phyloP scores from a whole-genome alignment of 208 protist genomes.

The Cochliopodium minus region DNA sequence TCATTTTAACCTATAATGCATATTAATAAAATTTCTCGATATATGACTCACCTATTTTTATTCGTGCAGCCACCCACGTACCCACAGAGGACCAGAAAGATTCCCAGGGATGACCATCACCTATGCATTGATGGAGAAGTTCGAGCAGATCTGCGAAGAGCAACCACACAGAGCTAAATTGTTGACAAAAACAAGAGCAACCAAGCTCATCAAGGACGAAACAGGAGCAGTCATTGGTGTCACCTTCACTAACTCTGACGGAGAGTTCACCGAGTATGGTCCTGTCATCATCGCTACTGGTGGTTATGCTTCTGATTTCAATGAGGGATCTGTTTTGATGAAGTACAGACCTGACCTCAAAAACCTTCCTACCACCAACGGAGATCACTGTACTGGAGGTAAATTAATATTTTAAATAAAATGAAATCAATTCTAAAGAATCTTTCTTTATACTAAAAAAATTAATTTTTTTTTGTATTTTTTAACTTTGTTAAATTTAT shows the following conservation, averaged over 20 bases:
- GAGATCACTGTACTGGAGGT: constrained; percentile 43
- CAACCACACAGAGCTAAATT: constrained; percentile 24
- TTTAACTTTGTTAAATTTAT: constrained; percentile 13
- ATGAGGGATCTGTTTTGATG: constrained; percentile 34
- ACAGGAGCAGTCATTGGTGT: constrained; percentile 38
- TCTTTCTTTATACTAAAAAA: no score
- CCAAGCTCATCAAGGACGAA: constrained; percentile 34
- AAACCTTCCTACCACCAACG: constrained; percentile 61
- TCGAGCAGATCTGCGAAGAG: constrained; percentile 36
- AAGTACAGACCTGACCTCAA: constrained; percentile 41
- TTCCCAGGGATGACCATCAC: constrained; percentile 55
- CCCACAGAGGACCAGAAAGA: constrained; percentile 47
- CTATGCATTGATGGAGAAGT: constrained; percentile 41
- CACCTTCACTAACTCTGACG: constrained; percentile 24
- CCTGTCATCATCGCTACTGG: constrained; percentile 58
- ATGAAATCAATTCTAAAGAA: no score
- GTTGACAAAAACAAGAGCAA: constrained; percentile 33
- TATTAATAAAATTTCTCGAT: no score
- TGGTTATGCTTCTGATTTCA: constrained; percentile 38
- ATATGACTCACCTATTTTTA: no score
- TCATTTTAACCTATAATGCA: no score
- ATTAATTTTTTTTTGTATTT: constrained; percentile 16
- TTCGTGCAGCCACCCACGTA: constrained; percentile 41
- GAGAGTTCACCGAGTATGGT: constrained; percentile 29
- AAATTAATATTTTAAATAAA: no score